Evolutionary conservation across 768 basidiomycete species (phyloP), one percentile per base, ranked within the genome.

Genomic region (Mycena alexandri): DNA sequence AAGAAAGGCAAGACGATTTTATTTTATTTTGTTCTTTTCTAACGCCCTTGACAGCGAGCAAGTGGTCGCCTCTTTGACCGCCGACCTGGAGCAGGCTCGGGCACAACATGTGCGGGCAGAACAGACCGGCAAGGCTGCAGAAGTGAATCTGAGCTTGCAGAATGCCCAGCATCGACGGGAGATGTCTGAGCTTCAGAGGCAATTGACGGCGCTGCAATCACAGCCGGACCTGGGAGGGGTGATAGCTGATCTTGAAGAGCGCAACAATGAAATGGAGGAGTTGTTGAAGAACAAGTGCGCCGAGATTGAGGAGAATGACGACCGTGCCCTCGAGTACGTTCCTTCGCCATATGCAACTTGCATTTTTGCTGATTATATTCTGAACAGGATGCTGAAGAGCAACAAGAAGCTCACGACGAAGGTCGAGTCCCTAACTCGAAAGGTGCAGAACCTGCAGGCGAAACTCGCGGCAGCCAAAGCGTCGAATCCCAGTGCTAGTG

Each of bases 241-340:
- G 21, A 74, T 93, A 11, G 79, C 79, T 3, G 88, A 91, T 63
- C 81, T 94, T 42, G 85, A 90, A 73, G 90, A 92, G 73, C 87
- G 86, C 69, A 91, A 89, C 71, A 84, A 81, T 41, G 91, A 93
- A 75, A 90, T 93, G 89, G 93, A 94, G 71, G 87, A 89, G 50
- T 79, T 93, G 48, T 79, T 94, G 48, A 84, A 83, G 63, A 81
- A 78, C 47, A 94, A 93, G 77, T 92, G 90, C 66, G 77, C 83
- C 16, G 93, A 94, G 79, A 93, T 94, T 62, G 93, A 94, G 74
- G 92, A 91, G 72, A 92, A 94, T 62, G 93, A 95, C 72, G 93
- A 95, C 74, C 87, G 87, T 41, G 87, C 89, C 57, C 86, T 94
- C 66, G 91, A 90, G 93, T 94, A 78, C 71, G 90, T 83, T 17